A percentile compares a stretch with the other conserved stretches of the same genome.
Evolutionary conservation across 2,329 filamentous ascomycete genomes (phyloP).

Genomic region (Microsporum ferrugineum): DNA sequence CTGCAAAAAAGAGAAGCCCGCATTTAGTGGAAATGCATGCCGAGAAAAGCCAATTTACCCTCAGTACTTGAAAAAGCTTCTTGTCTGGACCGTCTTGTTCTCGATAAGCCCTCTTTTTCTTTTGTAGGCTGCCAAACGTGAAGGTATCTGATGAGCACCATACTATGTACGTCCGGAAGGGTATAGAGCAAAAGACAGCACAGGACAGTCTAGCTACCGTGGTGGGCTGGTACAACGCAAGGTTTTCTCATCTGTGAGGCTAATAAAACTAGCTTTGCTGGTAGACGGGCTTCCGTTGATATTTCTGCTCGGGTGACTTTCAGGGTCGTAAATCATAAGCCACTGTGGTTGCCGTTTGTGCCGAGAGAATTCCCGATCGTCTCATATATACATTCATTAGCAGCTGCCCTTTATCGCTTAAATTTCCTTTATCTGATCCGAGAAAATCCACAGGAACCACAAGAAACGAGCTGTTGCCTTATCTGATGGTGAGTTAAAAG

Average conservation of each 20-base stretch:
- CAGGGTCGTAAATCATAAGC: not conserved
- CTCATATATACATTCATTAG: too few relatives aligned
- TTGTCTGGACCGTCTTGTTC: not conserved
- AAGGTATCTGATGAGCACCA: too few relatives aligned
- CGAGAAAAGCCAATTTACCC: not conserved
- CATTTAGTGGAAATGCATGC: not conserved
- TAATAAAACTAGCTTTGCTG: too few relatives aligned
- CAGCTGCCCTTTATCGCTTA: not conserved
- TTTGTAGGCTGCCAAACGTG: too few relatives aligned
- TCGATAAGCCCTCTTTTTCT: too few relatives aligned
- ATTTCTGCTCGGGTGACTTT: not conserved
- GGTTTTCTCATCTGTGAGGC: too few relatives aligned
- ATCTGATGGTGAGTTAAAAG: not conserved
- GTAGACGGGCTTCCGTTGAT: too few relatives aligned
- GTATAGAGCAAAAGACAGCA: too few relatives aligned
- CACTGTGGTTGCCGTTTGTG: not conserved
- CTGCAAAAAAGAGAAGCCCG: not conserved
- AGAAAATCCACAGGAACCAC: not conserved
- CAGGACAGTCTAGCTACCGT: too few relatives aligned
- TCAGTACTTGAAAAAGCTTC: not conserved
- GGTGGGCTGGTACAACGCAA: too few relatives aligned
- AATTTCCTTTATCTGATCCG: slow-evolving; percentile 1
- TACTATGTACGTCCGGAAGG: too few relatives aligned
- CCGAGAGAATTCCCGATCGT: not conserved
- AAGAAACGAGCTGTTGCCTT: not conserved